Evolutionary conservation across 768 basidiomycete genomes (phyloP), one percentile per base, ranked within the genome.

Genomic region (Mycena amicta): DNA sequence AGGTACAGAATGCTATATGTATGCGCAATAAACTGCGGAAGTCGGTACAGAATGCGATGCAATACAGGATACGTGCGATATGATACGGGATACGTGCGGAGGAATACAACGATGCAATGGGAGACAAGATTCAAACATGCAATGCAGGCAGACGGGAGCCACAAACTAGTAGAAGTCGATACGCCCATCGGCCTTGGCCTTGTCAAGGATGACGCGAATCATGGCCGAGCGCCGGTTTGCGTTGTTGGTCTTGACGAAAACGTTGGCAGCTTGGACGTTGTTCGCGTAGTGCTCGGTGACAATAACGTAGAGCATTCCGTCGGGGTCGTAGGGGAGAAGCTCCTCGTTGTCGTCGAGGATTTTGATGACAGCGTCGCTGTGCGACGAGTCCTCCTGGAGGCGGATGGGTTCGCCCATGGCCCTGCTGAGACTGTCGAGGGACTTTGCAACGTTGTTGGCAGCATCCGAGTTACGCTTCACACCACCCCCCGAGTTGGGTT

Each of bases 391-490:
- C 1, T 53, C 45, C 2, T 50, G 25, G 23, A 51, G 52, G 25
- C 41, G 23, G 5, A 58, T 27, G 1, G 52, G 57, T 31, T 53
- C 40, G 13, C 28, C 46, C 33, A 58, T 23, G 16, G 25, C 43
- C 3, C 6, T 28, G 11, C 39, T 31, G 8, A 58, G 31, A 16
- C 26, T 47, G 43, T 53, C 45, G 26, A 58, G 28, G 4, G 57
- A 39, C 4, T 30, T 22, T 2, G 57, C 40, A 13, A 58, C 39
- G 15, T 47, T 49, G 11, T 23, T 39, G 1, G 50, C 51, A 1
- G 52, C 57, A 40, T 58, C 57, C 11, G 57, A 20, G 22, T 58
- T 58, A 28, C 52, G 57, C 4, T 51, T 50, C 1, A 39, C 56
- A 6, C 8, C 16, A 11, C 56, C 29, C 1, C 51, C 57, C 29